Percentiles rank a stretch among this genome's conserved stretches.
Evolutionary conservation across 495 filamentous ascomycete genomes (phyloP).

Genomic region (Hypoxylon lenormandii): DNA sequence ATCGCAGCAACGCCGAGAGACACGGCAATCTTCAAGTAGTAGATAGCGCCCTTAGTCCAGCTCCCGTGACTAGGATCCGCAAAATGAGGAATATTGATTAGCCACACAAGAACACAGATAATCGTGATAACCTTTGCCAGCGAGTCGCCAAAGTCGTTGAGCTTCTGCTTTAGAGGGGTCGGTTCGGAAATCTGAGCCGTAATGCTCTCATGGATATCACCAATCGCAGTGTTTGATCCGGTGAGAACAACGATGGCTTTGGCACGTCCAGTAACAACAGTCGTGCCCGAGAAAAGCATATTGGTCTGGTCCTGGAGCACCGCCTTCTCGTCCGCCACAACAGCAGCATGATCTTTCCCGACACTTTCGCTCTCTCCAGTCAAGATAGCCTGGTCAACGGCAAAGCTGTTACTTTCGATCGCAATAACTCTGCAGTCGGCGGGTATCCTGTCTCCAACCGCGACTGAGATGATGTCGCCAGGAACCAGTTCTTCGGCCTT

Average conservation of each 20-base stretch:
- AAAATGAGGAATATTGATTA: conserved; percentile 98
- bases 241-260: conserved; percentile 93
- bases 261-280: conserved; percentile 93
- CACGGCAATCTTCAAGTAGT: conserved; percentile 99
- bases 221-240: conserved; percentile 91
- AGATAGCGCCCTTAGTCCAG: conserved; percentile 98
- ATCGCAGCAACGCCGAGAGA: conserved; percentile 98
- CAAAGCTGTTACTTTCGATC: conserved; percentile 96
- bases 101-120: conserved; percentile 95
- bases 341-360: conserved; percentile 75
- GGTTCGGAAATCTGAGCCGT: conserved; percentile 97
- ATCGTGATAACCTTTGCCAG: conserved; percentile 97
- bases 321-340: conserved; percentile 80
- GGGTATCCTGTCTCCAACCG: conserved; percentile 95
- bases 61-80: conserved; percentile 90
- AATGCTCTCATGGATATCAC: conserved; percentile 98
- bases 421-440: conserved; percentile 91
- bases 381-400: conserved; percentile 94
- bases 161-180: conserved; percentile 96
- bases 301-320: conserved; percentile 98
- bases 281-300: conserved; percentile 98
- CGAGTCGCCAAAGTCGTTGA: conserved; percentile 97
- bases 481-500: conserved; percentile 97
- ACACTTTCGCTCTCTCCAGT: conserved; percentile 99
- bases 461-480: conserved; percentile 88